phyloP scores from a whole-genome alignment of 1,284 basidiomycete species.

The Heliocybe sulcata region DNA sequence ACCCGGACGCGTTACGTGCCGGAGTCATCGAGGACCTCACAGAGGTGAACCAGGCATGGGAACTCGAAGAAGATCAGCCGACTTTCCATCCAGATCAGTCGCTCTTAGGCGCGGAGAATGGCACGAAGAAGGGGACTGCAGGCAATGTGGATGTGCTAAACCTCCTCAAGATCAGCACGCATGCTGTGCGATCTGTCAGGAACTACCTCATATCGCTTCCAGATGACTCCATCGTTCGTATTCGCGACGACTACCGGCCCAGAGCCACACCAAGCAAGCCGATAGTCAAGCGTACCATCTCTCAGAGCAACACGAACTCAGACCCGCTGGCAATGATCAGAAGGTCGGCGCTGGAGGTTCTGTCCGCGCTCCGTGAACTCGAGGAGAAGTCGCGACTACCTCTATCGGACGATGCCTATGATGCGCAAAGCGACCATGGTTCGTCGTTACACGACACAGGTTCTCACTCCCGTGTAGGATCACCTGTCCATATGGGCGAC shows the following conservation, averaged over 20 bases:
- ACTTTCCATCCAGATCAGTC: slow-evolving; percentile 14
- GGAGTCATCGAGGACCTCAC: slow-evolving; percentile 65
- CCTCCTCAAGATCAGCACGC: slow-evolving; percentile 68
- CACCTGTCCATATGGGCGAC: slow-evolving; percentile 33
- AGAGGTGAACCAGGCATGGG: slow-evolving; percentile 52
- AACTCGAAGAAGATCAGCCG: slow-evolving; percentile 22
- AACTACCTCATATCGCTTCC: slow-evolving; percentile 78
- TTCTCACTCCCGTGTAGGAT: slow-evolving; percentile 31
- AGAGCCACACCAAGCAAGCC: slow-evolving; percentile 30
- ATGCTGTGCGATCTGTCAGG: slow-evolving; percentile 68
- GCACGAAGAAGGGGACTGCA: slow-evolving; percentile 11
- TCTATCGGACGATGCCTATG: slow-evolving; percentile 67
- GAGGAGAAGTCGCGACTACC: slow-evolving; percentile 63
- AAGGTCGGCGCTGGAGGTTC: slow-evolving; percentile 68
- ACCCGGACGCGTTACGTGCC: slow-evolving; percentile 65
- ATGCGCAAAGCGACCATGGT: slow-evolving; percentile 62
- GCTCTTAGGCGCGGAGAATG: slow-evolving; percentile 17
- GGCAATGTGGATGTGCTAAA: slow-evolving; percentile 48
- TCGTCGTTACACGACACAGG: slow-evolving; percentile 31
- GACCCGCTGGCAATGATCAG: slow-evolving; percentile 67
- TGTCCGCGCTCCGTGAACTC: slow-evolving; percentile 62
- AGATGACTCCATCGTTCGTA: slow-evolving; percentile 54
- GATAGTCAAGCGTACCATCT: slow-evolving; percentile 27
- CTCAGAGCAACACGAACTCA: slow-evolving; percentile 24
- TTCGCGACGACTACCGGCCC: slow-evolving; percentile 41